A percentile compares a stretch with the other conserved stretches of the same genome.
Conservation (phyloP, 495 filamentous ascomycete species). For the Aspergillus saccharolyticus region DNA sequence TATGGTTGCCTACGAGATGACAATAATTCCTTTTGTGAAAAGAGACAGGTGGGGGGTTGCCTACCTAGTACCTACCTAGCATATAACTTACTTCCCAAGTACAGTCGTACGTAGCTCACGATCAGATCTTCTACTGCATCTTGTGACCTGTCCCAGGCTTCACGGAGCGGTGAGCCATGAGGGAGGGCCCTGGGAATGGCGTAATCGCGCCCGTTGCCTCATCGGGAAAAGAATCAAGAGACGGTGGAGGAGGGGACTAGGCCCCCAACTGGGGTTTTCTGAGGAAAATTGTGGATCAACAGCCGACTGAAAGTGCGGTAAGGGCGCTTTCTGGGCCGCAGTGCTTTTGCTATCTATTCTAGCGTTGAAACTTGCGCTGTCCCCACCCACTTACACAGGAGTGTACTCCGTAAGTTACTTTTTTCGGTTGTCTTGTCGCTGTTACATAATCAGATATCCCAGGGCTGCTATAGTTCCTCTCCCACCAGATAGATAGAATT, state of each 20-base stretch:
- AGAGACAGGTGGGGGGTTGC: not conserved
- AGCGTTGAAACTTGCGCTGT: too few species aligned
- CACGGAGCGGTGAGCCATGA: conserved; percentile 2
- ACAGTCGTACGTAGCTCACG: too few species aligned
- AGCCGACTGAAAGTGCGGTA: not conserved
- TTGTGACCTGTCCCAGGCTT: not conserved
- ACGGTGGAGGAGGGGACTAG: too few species aligned
- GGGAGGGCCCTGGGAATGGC: not conserved
- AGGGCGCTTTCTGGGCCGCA: not conserved
- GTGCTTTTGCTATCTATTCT: not conserved
- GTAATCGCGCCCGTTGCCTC: not conserved
- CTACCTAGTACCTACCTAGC: conserved; percentile 1
- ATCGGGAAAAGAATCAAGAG: not conserved
- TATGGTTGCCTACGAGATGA: too few species aligned
- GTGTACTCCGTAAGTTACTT: too few species aligned
- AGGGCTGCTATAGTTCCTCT: too few species aligned
- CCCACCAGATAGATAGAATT: too few species aligned
- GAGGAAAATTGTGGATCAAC: not conserved
- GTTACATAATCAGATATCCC: too few species aligned
- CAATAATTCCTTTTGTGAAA: too few species aligned
- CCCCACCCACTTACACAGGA: too few species aligned
- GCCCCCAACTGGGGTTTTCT: not conserved
- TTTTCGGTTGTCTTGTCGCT: too few species aligned
- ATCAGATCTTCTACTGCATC: not conserved
- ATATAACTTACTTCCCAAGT: too few species aligned